Evolutionary conservation across 208 protist species (phyloP).

Genomic region (Kentomonas sorsogonicus): DNA sequence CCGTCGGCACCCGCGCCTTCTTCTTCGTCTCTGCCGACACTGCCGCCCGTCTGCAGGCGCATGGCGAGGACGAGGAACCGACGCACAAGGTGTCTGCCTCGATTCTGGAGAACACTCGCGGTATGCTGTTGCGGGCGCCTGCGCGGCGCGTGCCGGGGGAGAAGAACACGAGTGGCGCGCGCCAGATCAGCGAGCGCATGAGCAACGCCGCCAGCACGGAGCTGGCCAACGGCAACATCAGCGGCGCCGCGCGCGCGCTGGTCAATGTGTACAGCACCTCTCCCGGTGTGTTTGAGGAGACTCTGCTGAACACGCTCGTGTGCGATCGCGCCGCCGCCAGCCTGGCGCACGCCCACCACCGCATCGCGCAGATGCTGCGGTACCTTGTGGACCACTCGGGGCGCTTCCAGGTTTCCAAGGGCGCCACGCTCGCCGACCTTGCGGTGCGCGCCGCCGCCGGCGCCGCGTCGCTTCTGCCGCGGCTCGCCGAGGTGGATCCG

Average conservation of each 20-base stretch:
- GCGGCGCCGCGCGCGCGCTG: constrained; percentile 6
- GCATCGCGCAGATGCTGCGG: constrained; percentile 51
- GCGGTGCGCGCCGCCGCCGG: constrained; percentile 40
- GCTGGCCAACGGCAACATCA: neutral
- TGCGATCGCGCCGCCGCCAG: constrained; percentile 57
- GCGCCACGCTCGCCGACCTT: constrained; percentile 50
- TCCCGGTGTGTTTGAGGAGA: constrained; percentile 50
- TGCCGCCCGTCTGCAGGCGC: constrained; percentile 5
- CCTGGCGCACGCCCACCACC: constrained; percentile 72
- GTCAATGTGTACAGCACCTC: constrained; percentile 38
- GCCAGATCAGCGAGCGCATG: no score
- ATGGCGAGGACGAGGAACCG: constrained; percentile 10
- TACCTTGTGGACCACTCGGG: constrained; percentile 45
- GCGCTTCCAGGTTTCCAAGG: constrained; percentile 38
- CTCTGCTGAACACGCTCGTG: constrained; percentile 54
- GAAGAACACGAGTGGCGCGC: neutral
- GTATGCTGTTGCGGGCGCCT: no score
- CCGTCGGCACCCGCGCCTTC: constrained; percentile 55
- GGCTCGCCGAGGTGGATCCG: constrained; percentile 17
- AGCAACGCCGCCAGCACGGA: no score
- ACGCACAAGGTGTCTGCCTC: neutral
- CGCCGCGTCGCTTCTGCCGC: constrained; percentile 41
- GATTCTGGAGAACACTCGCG: no score
- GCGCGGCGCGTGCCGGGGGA: neutral
- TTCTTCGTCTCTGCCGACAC: constrained; percentile 44